These are phyloP conservation scores for Calonectria naviculata DNA, from an alignment of 2,329 filamentous ascomycete genomes.

Conservation along the genomic window DNA sequence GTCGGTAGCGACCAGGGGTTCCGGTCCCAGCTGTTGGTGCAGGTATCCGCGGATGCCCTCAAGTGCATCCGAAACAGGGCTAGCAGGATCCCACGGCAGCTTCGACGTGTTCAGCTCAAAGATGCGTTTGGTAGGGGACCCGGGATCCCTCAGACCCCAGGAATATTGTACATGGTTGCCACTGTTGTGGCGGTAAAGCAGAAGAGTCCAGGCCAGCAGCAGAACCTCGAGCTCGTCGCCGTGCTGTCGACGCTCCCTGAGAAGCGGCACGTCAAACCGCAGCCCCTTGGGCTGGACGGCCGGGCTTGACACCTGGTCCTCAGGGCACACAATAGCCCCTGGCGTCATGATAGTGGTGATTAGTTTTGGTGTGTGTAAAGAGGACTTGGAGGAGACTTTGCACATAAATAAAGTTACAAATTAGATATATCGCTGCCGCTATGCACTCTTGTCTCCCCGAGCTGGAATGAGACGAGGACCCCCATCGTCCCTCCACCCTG, in stretches of 20 bases:
- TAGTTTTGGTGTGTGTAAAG: background rate
- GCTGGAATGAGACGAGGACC: background rate
- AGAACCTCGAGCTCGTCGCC: conserved; percentile 29
- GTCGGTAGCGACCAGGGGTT: conserved; percentile 4
- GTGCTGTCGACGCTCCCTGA: conserved; percentile 23
- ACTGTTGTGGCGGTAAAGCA: conserved; percentile 36
- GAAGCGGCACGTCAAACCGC: conserved; percentile 33
- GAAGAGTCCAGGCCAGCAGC: conserved; percentile 37
- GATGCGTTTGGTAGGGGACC: conserved; percentile 21
- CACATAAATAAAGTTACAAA: conserved; percentile 16
- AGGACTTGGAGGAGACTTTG: background rate
- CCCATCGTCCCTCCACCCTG: background rate
- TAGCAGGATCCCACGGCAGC: conserved; percentile 30
- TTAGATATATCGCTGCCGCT: background rate
- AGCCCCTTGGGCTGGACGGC: conserved; percentile 23
- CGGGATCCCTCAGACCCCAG: conserved; percentile 32
- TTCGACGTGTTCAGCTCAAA: conserved; percentile 36
- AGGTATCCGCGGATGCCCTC: conserved; percentile 29
- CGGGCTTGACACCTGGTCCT: conserved; percentile 5
- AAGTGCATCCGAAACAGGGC: conserved; percentile 30
- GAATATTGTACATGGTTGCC: conserved; percentile 37
- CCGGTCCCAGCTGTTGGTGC: conserved; percentile 23
- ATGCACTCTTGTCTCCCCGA: background rate
- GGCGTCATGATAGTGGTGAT: conserved; percentile 26
- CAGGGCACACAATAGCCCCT: conserved; percentile 21